phyloP scores from a whole-genome alignment of 78 protist species.

The Creolimax fragrantissima region DNA sequence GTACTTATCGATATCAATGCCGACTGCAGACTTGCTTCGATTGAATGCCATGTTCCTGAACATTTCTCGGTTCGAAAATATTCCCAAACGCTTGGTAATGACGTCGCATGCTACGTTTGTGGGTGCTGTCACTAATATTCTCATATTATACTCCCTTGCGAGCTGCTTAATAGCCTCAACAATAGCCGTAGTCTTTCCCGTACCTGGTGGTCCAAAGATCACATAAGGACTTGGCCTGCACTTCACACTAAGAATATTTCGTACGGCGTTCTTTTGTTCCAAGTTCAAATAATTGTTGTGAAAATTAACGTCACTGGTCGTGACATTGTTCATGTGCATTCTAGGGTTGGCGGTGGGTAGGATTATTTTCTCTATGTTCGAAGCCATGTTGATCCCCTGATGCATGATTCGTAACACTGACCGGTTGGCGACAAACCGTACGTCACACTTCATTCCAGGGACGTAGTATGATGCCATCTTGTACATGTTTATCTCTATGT shows the following conservation, averaged over 20 bases:
- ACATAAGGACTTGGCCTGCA: slow-evolving; percentile 18
- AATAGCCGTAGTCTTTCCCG: slow-evolving; percentile 49
- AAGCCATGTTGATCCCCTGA: neutral
- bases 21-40: neutral
- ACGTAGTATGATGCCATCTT: neutral
- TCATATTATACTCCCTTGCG: neutral
- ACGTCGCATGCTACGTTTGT: slow-evolving; percentile 38
- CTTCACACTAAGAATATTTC: neutral
- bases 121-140: slow-evolving; percentile 27
- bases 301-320: neutral
- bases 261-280: neutral
- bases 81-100: slow-evolving; percentile 2
- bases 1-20: neutral
- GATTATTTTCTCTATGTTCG: neutral
- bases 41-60: neutral
- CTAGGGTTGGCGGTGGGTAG: neutral
- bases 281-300: neutral
- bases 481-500: neutral
- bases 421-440: neutral
- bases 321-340: no score
- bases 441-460: neutral
- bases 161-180: slow-evolving; percentile 20
- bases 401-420: neutral
- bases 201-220: slow-evolving; percentile 59
- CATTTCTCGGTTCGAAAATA: neutral